Conservation (phyloP, 2,329 filamentous ascomycete genomes). For the Allantophomopsis lycopodina region DNA sequence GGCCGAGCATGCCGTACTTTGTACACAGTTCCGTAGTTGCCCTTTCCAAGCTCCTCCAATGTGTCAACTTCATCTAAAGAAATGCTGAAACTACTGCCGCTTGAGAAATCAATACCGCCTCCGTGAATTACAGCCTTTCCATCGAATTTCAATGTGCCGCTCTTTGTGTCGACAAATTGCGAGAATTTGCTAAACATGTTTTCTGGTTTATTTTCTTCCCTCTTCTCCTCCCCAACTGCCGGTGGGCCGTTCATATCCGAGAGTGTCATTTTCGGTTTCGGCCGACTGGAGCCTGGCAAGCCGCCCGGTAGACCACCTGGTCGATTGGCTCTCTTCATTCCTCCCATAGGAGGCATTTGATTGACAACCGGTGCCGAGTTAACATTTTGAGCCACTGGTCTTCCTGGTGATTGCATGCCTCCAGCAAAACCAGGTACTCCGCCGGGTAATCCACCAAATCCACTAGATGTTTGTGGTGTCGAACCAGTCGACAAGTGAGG, state of each 20-base stretch:
- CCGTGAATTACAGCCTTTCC: slow-evolving; percentile 84
- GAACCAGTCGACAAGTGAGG: slow-evolving; percentile 19
- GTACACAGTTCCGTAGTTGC: slow-evolving; percentile 97
- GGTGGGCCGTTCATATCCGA: slow-evolving; percentile 4
- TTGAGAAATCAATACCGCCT: slow-evolving; percentile 83
- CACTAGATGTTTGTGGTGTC: slow-evolving; percentile 11
- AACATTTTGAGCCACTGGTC: slow-evolving; percentile 28
- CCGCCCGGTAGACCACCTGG: slow-evolving; percentile 22
- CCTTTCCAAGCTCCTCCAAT: slow-evolving; percentile 86
- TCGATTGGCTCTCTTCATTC: slow-evolving; percentile 35
- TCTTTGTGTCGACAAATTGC: slow-evolving; percentile 82
- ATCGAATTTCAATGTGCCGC: slow-evolving; percentile 82
- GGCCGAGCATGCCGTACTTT: slow-evolving; percentile 79
- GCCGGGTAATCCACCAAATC: slow-evolving; percentile 1
- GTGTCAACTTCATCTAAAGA: slow-evolving; percentile 93
- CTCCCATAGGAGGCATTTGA: slow-evolving; percentile 26
- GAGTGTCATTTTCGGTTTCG: slow-evolving; percentile 1
- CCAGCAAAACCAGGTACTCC: slow-evolving; percentile 23
- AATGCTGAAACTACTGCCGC: slow-evolving; percentile 81
- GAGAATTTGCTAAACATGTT: slow-evolving; percentile 53
- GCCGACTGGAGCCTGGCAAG: slow-evolving; percentile 7
- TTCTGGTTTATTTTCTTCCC: slow-evolving; percentile 10
- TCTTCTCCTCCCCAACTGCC: neutral
- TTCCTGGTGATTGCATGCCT: slow-evolving; percentile 25
- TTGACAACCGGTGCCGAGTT: slow-evolving; percentile 37